Evolutionary conservation across 2,329 filamentous ascomycete species (phyloP).

Genomic region (Fusarium pseudocircinatum): DNA sequence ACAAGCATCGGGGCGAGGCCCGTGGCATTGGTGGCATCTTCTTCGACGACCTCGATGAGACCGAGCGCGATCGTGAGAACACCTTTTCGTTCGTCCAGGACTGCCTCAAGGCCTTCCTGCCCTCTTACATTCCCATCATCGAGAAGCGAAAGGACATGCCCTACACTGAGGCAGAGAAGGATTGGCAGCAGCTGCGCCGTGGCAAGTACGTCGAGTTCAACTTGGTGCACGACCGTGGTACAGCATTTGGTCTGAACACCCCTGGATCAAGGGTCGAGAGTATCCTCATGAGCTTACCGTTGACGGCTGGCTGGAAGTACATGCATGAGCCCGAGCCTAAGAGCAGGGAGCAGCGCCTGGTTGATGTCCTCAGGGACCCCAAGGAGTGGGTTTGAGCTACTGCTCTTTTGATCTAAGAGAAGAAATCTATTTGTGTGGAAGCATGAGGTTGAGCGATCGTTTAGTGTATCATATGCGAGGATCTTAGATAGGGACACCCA

Average conservation of each 20-base stretch:
- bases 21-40: conserved; percentile 96
- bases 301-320: conserved; percentile 94
- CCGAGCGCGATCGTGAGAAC: conserved; percentile 86
- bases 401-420: not conserved
- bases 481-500: conserved; percentile 33
- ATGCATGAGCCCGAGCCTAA: conserved; percentile 87
- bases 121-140: conserved; percentile 90
- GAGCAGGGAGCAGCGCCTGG: conserved; percentile 79
- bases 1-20: conserved; percentile 88
- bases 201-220: conserved; percentile 99
- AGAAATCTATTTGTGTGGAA: conserved; percentile 1
- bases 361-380: conserved; percentile 74
- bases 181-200: conserved; percentile 94
- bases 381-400: conserved; percentile 71
- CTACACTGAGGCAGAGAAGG: conserved; percentile 85
- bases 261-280: conserved; percentile 93
- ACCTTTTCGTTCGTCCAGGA: conserved; percentile 90
- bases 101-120: conserved; percentile 86
- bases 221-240: conserved; percentile 94
- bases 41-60: conserved; percentile 95
- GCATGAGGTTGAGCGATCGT: conserved; percentile 24
- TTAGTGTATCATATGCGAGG: conserved; percentile 37
- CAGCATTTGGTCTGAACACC: conserved; percentile 91
- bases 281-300: conserved; percentile 94
- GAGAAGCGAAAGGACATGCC: conserved; percentile 91